phyloP scores from a whole-genome alignment of 192 early-diverging fungal genomes.

The Nowakowskiella sp. region DNA sequence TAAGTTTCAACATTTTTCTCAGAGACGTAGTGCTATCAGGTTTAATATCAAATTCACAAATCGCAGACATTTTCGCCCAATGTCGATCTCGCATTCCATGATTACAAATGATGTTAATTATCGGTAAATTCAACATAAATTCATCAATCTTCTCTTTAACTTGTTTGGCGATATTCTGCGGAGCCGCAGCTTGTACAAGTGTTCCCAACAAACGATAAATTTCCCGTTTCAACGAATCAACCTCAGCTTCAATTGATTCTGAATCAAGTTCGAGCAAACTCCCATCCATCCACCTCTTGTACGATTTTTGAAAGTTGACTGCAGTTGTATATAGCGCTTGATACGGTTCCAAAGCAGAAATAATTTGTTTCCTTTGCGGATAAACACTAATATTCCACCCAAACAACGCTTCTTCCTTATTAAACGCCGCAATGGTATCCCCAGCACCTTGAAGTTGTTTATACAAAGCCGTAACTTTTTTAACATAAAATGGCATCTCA shows the following conservation, averaged over 20 bases:
- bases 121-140: slow-evolving; percentile 48
- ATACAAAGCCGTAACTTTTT: slow-evolving; percentile 49
- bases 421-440: slow-evolving; percentile 53
- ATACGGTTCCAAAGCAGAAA: slow-evolving; percentile 47
- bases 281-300: slow-evolving; percentile 61
- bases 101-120: slow-evolving; percentile 57
- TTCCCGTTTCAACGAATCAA: slow-evolving; percentile 52
- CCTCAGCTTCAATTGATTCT: slow-evolving; percentile 46
- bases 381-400: slow-evolving; percentile 53
- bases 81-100: slow-evolving; percentile 55
- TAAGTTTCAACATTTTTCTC: slow-evolving; percentile 54
- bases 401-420: slow-evolving; percentile 56
- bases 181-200: slow-evolving; percentile 43
- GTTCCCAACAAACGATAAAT: slow-evolving; percentile 48
- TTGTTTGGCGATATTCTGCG: slow-evolving; percentile 51
- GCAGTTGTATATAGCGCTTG: slow-evolving; percentile 54
- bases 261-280: slow-evolving; percentile 51
- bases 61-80: slow-evolving; percentile 37
- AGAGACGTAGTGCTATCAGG: slow-evolving; percentile 43
- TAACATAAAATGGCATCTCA: slow-evolving; percentile 62
- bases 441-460: slow-evolving; percentile 46
- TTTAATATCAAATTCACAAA: slow-evolving; percentile 41
- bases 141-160: slow-evolving; percentile 58
- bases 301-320: slow-evolving; percentile 53
- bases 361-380: slow-evolving; percentile 48